A percentile compares a stretch with the other conserved stretches of the same genome.
Evolutionary conservation across 1,139 yeast species (phyloP).

Genomic region (Taphrina betulina): DNA sequence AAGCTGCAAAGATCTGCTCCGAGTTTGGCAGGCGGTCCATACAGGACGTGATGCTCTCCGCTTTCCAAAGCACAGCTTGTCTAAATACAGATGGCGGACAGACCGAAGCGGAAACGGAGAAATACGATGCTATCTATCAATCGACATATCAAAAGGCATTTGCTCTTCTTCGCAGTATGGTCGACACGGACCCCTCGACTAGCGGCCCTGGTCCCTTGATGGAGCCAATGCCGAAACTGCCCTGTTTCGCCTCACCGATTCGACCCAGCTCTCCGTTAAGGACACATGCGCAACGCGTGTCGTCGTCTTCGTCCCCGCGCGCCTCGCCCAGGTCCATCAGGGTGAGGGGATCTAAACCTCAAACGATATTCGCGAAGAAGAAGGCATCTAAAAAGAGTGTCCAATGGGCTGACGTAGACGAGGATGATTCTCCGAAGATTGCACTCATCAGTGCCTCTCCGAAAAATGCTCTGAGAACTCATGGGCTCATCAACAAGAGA

Average conservation of each 20-base stretch:
- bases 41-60: conserved; percentile 6
- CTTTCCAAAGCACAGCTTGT: conserved; percentile 25
- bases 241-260: conserved; percentile 5
- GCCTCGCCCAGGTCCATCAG: conserved; percentile 20
- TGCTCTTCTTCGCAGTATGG: neutral
- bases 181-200: neutral
- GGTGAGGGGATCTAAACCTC: conserved; percentile 6
- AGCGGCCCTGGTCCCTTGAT: neutral
- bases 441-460: conserved; percentile 1
- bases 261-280: conserved; percentile 21
- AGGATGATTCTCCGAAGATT: neutral
- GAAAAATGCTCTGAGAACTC: neutral
- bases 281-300: conserved; percentile 8
- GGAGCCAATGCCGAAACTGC: neutral
- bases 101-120: conserved; percentile 17
- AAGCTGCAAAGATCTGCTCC: neutral
- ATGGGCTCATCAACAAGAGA: conserved; percentile 4
- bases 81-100: conserved; percentile 26
- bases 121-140: conserved; percentile 7
- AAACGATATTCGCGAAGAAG: conserved; percentile 27
- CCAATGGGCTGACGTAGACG: conserved; percentile 22
- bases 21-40: neutral
- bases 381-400: conserved; percentile 21
- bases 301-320: conserved; percentile 23
- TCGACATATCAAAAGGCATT: conserved; percentile 13